Evolutionary conservation across 768 basidiomycete species (phyloP).

Genomic region (Lactarius sanguifluus): DNA sequence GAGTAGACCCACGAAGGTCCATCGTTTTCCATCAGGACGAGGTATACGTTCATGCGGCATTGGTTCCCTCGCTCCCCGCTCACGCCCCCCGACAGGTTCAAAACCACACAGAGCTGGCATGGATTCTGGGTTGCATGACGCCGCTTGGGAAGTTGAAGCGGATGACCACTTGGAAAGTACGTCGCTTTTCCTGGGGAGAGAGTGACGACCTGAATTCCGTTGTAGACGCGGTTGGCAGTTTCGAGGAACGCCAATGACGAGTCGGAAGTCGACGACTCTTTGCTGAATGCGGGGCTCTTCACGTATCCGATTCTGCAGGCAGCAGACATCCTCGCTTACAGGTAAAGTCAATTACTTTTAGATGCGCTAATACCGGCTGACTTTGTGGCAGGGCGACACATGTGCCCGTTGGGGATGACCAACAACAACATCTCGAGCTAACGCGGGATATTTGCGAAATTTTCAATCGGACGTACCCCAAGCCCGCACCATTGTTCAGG

Average conservation of each 20-base stretch:
- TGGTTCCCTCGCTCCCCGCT: not conserved
- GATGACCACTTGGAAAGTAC: conserved; percentile 98
- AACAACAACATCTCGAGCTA: conserved; percentile 91
- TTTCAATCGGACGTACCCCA: conserved; percentile 72
- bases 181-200: conserved; percentile 17
- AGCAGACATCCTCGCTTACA: conserved; percentile 86
- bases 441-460: conserved; percentile 76
- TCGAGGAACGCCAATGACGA: conserved; percentile 72
- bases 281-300: conserved; percentile 82
- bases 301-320: conserved; percentile 94
- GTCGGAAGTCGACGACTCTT: conserved; percentile 76
- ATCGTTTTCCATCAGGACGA: conserved; percentile 88
- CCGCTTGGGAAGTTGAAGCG: conserved; percentile 78
- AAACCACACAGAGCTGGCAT: conserved; percentile 82
- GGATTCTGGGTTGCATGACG: conserved; percentile 85
- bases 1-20: conserved; percentile 73
- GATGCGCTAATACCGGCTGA: not conserved
- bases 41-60: conserved; percentile 41
- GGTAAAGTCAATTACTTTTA: conserved; percentile 45
- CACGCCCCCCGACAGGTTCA: conserved; percentile 53
- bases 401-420: conserved; percentile 96
- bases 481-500: conserved; percentile 57
- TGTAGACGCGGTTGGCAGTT: conserved; percentile 70
- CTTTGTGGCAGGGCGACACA: conserved; percentile 66
- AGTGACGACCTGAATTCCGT: conserved; percentile 2